A percentile compares a stretch with the other conserved stretches of the same genome.
These are phyloP conservation scores for Eremochloa ophiuroides DNA, from an alignment of 176 grass and related monocot species.

Conservation along the genomic window DNA sequence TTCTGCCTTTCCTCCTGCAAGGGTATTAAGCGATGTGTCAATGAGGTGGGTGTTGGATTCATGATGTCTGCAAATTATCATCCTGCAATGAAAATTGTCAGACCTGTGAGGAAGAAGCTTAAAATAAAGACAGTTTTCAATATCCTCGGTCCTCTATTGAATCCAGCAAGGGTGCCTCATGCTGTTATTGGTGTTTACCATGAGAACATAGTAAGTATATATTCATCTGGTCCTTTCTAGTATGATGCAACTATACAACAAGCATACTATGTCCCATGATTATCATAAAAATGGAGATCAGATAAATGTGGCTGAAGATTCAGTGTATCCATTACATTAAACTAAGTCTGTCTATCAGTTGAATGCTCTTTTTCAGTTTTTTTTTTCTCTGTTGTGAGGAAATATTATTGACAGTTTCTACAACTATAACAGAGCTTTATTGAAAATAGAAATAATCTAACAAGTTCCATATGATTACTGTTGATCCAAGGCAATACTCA, in stretches of 20 bases:
- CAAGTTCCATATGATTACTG: background rate
- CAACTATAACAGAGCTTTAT: background rate
- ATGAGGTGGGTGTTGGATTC: slow-evolving; percentile 82
- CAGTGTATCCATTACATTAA: background rate
- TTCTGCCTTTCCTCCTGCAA: slow-evolving; percentile 32
- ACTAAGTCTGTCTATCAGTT: background rate
- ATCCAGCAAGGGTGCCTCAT: slow-evolving; percentile 80
- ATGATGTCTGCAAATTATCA: slow-evolving; percentile 99
- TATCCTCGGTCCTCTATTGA: slow-evolving; percentile 91
- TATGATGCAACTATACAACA: slow-evolving; percentile 2
- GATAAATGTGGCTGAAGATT: background rate
- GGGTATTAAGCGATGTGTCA: slow-evolving; percentile 77
- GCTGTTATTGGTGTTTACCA: slow-evolving; percentile 99
- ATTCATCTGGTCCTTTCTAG: slow-evolving; percentile 3
- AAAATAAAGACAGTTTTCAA: slow-evolving; percentile 99
- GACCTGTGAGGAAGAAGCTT: slow-evolving; percentile 82
- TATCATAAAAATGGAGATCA: background rate
- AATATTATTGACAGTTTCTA: background rate
- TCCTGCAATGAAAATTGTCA: slow-evolving; percentile 94
- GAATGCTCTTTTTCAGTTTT: background rate
- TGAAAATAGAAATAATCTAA: background rate
- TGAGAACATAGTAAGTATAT: slow-evolving; percentile 78
- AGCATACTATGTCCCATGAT: background rate
- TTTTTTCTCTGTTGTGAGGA: background rate
- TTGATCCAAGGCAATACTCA: slow-evolving; percentile 4